Evolutionary conservation across 2,329 filamentous ascomycete genomes (phyloP).

Genomic region (Penicillium paneum): DNA sequence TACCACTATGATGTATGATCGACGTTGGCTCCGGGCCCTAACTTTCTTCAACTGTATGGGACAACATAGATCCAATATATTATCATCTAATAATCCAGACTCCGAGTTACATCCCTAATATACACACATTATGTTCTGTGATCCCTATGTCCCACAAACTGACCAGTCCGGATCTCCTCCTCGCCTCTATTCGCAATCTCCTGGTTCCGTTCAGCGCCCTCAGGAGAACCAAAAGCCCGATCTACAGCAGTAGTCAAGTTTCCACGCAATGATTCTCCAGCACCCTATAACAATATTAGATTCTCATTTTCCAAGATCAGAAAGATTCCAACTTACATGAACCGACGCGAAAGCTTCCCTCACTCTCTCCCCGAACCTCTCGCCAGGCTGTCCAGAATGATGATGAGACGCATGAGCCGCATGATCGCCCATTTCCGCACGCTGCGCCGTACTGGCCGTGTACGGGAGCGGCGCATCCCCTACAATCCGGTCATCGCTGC

Average conservation of each 20-base stretch:
- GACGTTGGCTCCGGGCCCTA: too few species aligned
- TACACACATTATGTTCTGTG: too few species aligned
- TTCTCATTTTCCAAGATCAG: not conserved
- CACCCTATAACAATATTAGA: constrained; percentile 28
- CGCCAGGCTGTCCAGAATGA: constrained; percentile 17
- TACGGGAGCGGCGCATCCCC: constrained; percentile 17
- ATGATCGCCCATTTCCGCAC: constrained; percentile 10
- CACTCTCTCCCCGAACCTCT: constrained; percentile 24
- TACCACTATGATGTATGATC: too few species aligned
- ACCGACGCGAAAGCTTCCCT: constrained; percentile 32
- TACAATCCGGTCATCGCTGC: constrained; percentile 14
- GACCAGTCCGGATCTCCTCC: constrained; percentile 31
- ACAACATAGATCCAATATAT: too few species aligned
- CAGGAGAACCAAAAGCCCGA: constrained; percentile 36
- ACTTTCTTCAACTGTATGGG: too few species aligned
- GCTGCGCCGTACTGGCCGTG: constrained; percentile 19
- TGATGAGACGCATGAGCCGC: constrained; percentile 1
- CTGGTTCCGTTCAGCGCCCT: constrained; percentile 37
- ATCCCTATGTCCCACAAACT: constrained; percentile 17
- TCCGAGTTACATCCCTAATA: too few species aligned
- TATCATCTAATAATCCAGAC: too few species aligned
- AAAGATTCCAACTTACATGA: constrained; percentile 31
- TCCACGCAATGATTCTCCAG: constrained; percentile 42
- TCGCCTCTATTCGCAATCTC: constrained; percentile 37
- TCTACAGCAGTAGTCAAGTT: constrained; percentile 39